Percentiles rank a stretch among this genome's conserved stretches.
These are phyloP conservation scores for Schizophyllum amplum DNA, from an alignment of 1,284 basidiomycete genomes.

Conservation along the genomic window DNA sequence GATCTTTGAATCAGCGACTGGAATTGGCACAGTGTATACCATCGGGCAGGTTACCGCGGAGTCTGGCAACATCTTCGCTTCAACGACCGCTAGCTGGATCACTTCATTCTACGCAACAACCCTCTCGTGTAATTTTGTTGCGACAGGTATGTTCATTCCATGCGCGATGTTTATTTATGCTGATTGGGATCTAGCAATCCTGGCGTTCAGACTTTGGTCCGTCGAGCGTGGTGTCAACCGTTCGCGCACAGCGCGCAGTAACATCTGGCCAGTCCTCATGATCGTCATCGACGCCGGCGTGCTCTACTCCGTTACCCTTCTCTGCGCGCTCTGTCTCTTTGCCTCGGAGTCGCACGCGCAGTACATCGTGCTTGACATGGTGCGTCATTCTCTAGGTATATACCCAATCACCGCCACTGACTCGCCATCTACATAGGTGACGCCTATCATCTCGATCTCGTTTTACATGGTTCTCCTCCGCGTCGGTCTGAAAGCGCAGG, in stretches of 20 bases:
- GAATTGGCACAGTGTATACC: constrained; percentile 5
- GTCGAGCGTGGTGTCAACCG: neutral
- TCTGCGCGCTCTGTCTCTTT: constrained; percentile 6
- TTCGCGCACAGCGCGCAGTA: constrained; percentile 1
- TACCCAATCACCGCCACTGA: neutral
- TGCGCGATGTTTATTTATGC: neutral
- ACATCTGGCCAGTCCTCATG: constrained; percentile 4
- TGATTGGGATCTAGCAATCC: constrained; percentile 2
- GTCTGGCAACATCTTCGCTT: constrained; percentile 3
- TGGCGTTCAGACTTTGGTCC: constrained; percentile 7
- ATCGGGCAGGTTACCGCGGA: neutral
- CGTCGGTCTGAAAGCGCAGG: constrained; percentile 1
- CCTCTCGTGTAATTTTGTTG: constrained; percentile 6
- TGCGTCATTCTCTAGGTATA: neutral
- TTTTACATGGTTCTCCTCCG: constrained; percentile 14
- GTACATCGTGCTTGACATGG: constrained; percentile 11
- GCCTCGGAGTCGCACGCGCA: constrained; percentile 5
- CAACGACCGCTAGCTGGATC: constrained; percentile 3
- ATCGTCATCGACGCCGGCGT: constrained; percentile 9
- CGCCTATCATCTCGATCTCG: constrained; percentile 12
- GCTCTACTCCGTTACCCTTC: constrained; percentile 5
- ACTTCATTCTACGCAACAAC: constrained; percentile 9
- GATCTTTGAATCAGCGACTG: too few species aligned
- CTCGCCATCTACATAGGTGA: neutral
- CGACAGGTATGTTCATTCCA: constrained; percentile 4